phyloP scores from a whole-genome alignment of 78 protist species.

The Polysphondylium violaceum region DNA sequence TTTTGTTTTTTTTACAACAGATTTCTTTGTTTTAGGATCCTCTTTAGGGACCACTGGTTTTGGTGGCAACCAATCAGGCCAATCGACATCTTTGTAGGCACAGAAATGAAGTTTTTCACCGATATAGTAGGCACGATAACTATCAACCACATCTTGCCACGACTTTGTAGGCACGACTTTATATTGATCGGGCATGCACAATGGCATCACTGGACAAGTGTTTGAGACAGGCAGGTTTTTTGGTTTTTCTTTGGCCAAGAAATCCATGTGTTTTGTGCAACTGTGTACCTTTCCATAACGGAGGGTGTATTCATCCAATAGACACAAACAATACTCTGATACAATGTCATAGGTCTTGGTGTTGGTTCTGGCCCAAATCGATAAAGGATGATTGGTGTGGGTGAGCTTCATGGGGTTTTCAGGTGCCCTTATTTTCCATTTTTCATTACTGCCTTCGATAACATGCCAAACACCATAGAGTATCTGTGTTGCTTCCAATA shows the following conservation, averaged over 20 bases:
- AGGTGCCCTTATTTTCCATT: conserved; percentile 17
- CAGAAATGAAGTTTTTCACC: conserved; percentile 38
- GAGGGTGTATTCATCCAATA: conserved; percentile 14
- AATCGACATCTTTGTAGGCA: conserved; percentile 23
- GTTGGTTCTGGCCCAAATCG: conserved; percentile 32
- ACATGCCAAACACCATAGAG: conserved; percentile 32
- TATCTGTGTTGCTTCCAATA: conserved; percentile 43
- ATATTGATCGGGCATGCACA: conserved; percentile 35
- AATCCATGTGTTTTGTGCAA: conserved; percentile 4
- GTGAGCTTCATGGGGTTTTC: conserved; percentile 13
- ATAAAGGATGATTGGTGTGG: conserved; percentile 21
- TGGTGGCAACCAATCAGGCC: conserved; percentile 52
- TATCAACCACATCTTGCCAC: conserved; percentile 34
- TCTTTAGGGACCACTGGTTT: not conserved
- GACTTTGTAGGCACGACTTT: conserved; percentile 1
- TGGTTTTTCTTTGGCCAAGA: conserved; percentile 14
- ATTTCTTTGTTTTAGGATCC: not conserved
- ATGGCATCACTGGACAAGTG: conserved; percentile 17
- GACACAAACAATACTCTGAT: not conserved
- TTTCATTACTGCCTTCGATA: not conserved
- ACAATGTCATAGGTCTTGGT: conserved; percentile 14
- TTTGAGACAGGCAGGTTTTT: not conserved
- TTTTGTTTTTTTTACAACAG: not conserved
- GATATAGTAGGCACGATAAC: conserved; percentile 30
- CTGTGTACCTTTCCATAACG: conserved; percentile 23